Evolutionary conservation across 2,329 filamentous ascomycete genomes (phyloP), one percentile per base, ranked within the genome.

Genomic region (Pseudogymnoascus sp.): DNA sequence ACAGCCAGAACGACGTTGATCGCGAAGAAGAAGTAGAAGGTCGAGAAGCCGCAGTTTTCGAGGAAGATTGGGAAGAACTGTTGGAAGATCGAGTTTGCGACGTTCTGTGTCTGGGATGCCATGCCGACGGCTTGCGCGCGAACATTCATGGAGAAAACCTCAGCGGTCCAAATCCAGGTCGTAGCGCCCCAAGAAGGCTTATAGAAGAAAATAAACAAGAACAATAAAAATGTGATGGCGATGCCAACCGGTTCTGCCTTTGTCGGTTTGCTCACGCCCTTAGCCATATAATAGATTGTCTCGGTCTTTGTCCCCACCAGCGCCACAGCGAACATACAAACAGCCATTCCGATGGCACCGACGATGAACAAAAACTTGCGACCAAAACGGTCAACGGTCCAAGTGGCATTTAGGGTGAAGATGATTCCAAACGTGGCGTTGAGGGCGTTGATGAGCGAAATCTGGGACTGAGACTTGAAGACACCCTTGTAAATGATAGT

Each of bases 401-500:
- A 90, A 37, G 85, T 81, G 12, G 87, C 86, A 66, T 89, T 89
- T 47, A 89, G 77, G 0, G 87, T 90, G 73, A 90, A 90, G 20
- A 89, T 63, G 64, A 90, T 90, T 61, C 85, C 85, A 66, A 85
- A 87, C 5, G 86, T 90, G 39, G 86, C 86, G 70, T 89, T 90
- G 60, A 90, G 77, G 3, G 87, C 87, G 71, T 90, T 90, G 77
- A 90, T 90, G 33, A 90, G 77, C 64, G 85, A 84, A 70, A 89
- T 88, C 20, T 80, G 84, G 58, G 80, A 75, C 60, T 73, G 75
- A 60, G 73, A 78, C 22, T 75, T 78, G 77, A 86, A 90, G 22
- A 89, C 81, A 70, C 87, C 85, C 74, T 87, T 82, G 76, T 90
- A 90, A 68, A 90, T 87, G 66, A 83, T 82, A n/a, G 86, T 87